phyloP scores from a whole-genome alignment of 139 green algal genomes.

The Auxenochlorella pyrenoidosa region DNA sequence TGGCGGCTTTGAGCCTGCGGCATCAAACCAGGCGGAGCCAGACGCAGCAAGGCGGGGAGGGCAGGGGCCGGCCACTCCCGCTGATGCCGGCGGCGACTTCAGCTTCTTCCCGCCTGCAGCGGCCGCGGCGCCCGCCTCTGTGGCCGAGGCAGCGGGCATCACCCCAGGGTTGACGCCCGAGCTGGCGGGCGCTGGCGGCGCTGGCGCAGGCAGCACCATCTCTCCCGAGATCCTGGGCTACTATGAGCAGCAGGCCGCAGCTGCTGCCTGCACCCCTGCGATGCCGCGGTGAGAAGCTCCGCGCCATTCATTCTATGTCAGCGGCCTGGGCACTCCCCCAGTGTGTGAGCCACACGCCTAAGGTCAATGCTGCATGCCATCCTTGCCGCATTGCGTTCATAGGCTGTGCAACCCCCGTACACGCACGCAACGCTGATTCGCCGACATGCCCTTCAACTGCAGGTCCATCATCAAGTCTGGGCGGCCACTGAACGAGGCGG shows the following conservation, averaged over 20 bases:
- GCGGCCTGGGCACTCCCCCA: too few relatives aligned
- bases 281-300: background rate
- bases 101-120: conserved; percentile 15
- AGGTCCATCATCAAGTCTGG: conserved; percentile 40
- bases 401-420: too few relatives aligned
- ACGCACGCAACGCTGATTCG: too few relatives aligned
- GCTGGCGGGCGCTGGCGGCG: background rate
- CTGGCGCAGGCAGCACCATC: background rate
- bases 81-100: conserved; percentile 9
- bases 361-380: too few relatives aligned
- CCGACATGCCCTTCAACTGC: background rate
- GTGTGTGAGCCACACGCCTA: too few relatives aligned
- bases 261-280: background rate
- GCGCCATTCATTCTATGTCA: background rate
- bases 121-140: background rate
- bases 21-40: background rate
- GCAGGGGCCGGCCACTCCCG: background rate
- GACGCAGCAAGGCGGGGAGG: background rate
- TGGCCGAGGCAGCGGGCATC: background rate
- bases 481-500: conserved; percentile 1
- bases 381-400: too few relatives aligned
- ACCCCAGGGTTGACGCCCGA: background rate
- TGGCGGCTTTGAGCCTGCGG: background rate
- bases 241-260: conserved; percentile 25
- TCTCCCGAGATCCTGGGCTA: conserved; percentile 37